phyloP scores from a whole-genome alignment of 495 filamentous ascomycete genomes.

The Aspergillus campestris region DNA sequence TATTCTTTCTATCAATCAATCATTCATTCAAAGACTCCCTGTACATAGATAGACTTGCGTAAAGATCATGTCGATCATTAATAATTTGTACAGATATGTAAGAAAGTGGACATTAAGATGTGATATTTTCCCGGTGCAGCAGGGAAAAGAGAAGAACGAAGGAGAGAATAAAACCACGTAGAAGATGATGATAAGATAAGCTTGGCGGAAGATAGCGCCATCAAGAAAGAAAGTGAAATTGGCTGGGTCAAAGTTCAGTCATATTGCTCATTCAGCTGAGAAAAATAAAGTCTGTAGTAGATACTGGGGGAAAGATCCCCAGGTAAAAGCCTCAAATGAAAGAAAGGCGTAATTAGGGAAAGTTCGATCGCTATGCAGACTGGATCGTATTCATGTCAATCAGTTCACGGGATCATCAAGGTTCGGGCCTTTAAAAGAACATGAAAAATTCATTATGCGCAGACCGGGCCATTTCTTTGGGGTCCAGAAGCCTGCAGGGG shows the following conservation, averaged over 20 bases:
- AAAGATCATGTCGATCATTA: too few species aligned
- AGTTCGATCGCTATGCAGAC: conserved; percentile 3
- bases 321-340: too few species aligned
- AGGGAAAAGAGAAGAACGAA: conserved; percentile 2
- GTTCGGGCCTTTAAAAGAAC: conserved; percentile 1
- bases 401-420: conserved; percentile 6
- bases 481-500: not conserved
- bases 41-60: too few species aligned
- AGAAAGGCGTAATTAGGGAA: not conserved
- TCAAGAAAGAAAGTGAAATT: not conserved
- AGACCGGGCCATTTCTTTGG: too few species aligned
- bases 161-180: not conserved
- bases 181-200: not conserved
- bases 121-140: not conserved
- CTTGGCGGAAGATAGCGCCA: not conserved
- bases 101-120: too few species aligned
- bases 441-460: not conserved
- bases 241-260: not conserved
- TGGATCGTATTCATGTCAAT: not conserved
- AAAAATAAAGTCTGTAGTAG: too few species aligned
- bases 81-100: too few species aligned
- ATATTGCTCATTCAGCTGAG: conserved; percentile 1
- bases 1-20: too few species aligned
- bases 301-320: too few species aligned
- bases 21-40: too few species aligned